Evolutionary conservation across 163 green algal genomes (phyloP).

Genomic region (Chlorella variabilis): DNA sequence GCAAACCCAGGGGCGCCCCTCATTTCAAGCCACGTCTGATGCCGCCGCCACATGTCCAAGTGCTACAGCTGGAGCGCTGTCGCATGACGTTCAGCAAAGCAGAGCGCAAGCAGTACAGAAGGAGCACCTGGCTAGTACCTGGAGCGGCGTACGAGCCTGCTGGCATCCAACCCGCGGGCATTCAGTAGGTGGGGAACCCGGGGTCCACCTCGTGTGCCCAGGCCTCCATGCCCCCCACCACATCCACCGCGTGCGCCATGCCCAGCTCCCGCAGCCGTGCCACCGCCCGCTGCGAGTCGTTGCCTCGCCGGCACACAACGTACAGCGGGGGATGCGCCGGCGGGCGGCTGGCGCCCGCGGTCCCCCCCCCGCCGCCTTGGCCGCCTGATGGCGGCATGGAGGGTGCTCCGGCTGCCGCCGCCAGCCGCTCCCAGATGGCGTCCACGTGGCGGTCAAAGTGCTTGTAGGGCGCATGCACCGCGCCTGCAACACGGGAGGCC

Average conservation of each 20-base stretch:
- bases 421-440: background rate
- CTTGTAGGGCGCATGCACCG: conserved; percentile 34
- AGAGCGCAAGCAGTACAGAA: too few species aligned
- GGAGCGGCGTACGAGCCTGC: too few species aligned
- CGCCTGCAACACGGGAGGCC: conserved; percentile 28
- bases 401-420: background rate
- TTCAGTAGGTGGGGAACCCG: conserved; percentile 71
- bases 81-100: too few species aligned
- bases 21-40: too few species aligned
- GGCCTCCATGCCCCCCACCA: conserved; percentile 83
- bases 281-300: conserved; percentile 93
- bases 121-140: too few species aligned
- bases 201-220: conserved; percentile 79
- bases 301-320: conserved; percentile 91
- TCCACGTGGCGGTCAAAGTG: conserved; percentile 33
- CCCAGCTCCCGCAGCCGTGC: conserved; percentile 66
- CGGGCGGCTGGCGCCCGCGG: background rate
- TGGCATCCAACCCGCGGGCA: too few species aligned
- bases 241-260: conserved; percentile 68
- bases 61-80: too few species aligned
- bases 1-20: too few species aligned
- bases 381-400: background rate
- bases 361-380: background rate
- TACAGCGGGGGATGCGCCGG: conserved; percentile 42
- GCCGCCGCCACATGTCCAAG: too few species aligned